A percentile compares a stretch with the other conserved stretches of the same genome.
Conservation (phyloP, 495 filamentous ascomycete genomes). For the Penicillium herquei region DNA sequence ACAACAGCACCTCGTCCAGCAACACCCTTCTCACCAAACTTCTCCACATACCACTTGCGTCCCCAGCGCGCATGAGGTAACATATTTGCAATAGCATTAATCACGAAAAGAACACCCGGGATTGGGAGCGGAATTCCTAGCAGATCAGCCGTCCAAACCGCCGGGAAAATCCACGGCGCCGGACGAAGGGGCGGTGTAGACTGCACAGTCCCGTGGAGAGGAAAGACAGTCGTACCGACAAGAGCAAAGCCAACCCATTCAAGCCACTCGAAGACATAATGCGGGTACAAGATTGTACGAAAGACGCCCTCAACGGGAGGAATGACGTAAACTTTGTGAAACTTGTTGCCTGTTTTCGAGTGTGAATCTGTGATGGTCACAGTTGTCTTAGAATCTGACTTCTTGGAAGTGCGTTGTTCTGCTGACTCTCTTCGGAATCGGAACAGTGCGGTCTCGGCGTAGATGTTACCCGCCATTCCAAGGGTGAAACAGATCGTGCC, state of each 20-base stretch:
- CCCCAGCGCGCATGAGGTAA: slow-evolving; percentile 82
- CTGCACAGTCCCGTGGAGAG: slow-evolving; percentile 2
- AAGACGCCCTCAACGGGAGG: slow-evolving; percentile 85
- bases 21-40: slow-evolving; percentile 79
- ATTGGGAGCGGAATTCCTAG: slow-evolving; percentile 36
- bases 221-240: slow-evolving; percentile 41
- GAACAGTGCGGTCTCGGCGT: slow-evolving; percentile 61
- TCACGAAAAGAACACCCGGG: slow-evolving; percentile 75
- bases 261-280: slow-evolving; percentile 93
- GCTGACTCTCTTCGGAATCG: slow-evolving; percentile 57
- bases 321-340: slow-evolving; percentile 85
- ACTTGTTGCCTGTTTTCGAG: slow-evolving; percentile 26
- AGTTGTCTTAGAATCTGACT: slow-evolving; percentile 30
- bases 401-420: slow-evolving; percentile 41
- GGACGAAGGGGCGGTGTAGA: slow-evolving; percentile 24
- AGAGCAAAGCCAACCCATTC: slow-evolving; percentile 92
- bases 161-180: slow-evolving; percentile 54
- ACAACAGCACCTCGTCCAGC: slow-evolving; percentile 76
- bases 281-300: slow-evolving; percentile 78
- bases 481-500: slow-evolving; percentile 62
- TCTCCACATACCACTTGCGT: slow-evolving; percentile 81
- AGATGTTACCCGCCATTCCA: slow-evolving; percentile 79
- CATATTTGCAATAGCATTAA: slow-evolving; percentile 90
- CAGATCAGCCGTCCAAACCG: slow-evolving; percentile 43
- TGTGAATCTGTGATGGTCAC: slow-evolving; percentile 28